Evolutionary conservation across 108 stramenopile species (phyloP).

Genomic region (Pseudonitzschia pungens): DNA sequence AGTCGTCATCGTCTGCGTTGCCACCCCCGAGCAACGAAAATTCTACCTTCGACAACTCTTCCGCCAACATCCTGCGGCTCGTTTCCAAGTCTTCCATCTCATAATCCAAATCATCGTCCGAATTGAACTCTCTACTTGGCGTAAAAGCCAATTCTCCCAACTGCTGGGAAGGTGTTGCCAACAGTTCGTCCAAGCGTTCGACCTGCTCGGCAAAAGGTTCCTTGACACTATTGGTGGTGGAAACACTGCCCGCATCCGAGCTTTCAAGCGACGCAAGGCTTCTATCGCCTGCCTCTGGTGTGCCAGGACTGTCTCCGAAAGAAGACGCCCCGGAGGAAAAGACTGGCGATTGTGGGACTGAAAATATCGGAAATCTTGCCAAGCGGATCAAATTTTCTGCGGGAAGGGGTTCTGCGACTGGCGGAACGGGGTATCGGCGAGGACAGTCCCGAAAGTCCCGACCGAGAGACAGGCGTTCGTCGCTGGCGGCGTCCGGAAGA

Average conservation of each 20-base stretch:
- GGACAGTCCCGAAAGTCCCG: constrained; percentile 7
- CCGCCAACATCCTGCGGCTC: constrained; percentile 18
- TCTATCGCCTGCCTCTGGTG: background rate
- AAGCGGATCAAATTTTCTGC: constrained; percentile 10
- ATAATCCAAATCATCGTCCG: constrained; percentile 33
- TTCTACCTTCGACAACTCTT: constrained; percentile 32
- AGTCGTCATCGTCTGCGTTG: background rate
- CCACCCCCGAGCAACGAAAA: constrained; percentile 18
- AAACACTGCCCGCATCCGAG: constrained; percentile 23
- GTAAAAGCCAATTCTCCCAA: constrained; percentile 28
- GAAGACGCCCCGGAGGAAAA: background rate
- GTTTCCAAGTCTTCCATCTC: constrained; percentile 34
- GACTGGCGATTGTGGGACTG: constrained; percentile 7
- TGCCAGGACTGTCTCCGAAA: background rate
- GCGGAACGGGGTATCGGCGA: constrained; percentile 10
- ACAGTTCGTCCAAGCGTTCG: constrained; percentile 21
- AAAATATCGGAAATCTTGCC: constrained; percentile 13
- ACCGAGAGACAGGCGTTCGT: background rate
- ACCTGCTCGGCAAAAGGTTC: constrained; percentile 41
- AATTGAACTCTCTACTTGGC: background rate
- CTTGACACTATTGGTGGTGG: constrained; percentile 18
- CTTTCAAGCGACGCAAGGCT: background rate
- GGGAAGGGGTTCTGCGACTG: background rate
- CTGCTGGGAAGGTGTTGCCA: constrained; percentile 26
- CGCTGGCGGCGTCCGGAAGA: background rate